Base-by-base conservation (phyloP, 176 grass and related monocot genomes). In the Musa schizocarpa region DNA sequence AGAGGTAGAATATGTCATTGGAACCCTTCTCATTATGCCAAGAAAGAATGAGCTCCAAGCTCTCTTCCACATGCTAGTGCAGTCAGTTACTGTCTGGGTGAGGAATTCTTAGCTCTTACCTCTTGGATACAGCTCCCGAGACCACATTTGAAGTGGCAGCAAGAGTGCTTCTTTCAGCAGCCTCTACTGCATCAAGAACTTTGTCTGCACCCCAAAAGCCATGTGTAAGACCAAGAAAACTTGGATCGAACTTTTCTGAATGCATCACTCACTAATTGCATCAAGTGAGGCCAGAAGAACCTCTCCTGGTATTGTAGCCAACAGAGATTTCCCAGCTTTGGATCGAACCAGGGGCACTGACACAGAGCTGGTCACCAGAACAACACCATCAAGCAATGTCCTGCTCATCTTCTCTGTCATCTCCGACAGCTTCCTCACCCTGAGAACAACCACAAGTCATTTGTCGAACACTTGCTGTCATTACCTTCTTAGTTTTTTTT, bases 381-480 rank as follows among this genome's bases (percentile, higher is more conserved):
- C 56, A 27, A 98, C 81, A 2, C 84, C 87, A 13, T 94, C 84
- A 0, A 98, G 95, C 84, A 98, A 76, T 34, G 82, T 89, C 53
- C 86, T 76, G 79, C 95, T 98, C 78, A 93, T 93, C 68, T 80
- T 89, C 82, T 98, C 94, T 2, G 94, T 93, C 90, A 98, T 98
- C 81, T 93, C 90, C 50, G 94, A 89, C 21, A 98, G 34, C 73
- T 89, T 85, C 82, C 86, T 84, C 24, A 91, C 94, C 80, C 94
- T 98, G 90, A 80, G 21, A 53, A 11, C 5, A 52, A 24, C 29
- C 4, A 5, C 29, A 34, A 4, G 29, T 34, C 29, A 34, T 4
- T 34, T 34, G 29, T 4, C 29, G 29, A 34, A 34, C 29, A 34
- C 29, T 5, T 4, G 4, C 29, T 34, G 29, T 5, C 29, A 34